Conservation (phyloP, 2,329 filamentous ascomycete genomes). For the Exophiala aquamarina region DNA sequence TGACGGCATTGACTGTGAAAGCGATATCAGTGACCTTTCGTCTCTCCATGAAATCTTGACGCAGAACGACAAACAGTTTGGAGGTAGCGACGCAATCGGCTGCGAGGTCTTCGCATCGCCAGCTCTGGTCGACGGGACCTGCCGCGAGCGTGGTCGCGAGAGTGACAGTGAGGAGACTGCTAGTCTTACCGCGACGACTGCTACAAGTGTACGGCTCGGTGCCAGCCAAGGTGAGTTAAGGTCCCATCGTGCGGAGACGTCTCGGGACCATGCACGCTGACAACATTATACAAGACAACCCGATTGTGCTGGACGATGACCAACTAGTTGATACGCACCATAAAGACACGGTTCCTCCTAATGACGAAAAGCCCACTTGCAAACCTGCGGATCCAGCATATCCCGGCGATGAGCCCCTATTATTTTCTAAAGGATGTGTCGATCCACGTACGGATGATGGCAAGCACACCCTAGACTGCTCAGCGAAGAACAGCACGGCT, state of each 20-base stretch:
- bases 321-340: background rate
- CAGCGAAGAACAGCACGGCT: background rate
- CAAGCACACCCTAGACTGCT: background rate
- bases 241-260: background rate
- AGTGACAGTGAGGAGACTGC: background rate
- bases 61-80: background rate
- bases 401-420: background rate
- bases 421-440: background rate
- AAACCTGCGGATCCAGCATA: background rate
- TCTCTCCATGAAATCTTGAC: background rate
- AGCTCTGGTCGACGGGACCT: background rate
- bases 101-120: background rate
- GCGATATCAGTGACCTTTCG: slow-evolving; percentile 1
- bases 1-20: slow-evolving; percentile 1
- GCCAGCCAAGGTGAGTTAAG: background rate
- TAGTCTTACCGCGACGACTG: too few species aligned
- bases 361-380: background rate
- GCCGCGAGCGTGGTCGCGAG: background rate
- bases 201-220: too few species aligned
- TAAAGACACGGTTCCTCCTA: background rate
- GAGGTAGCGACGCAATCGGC: background rate
- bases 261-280: background rate
- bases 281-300: background rate
- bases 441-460: background rate
- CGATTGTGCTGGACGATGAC: background rate